Evolutionary conservation across 2,329 filamentous ascomycete species (phyloP).

Genomic region (Phialemonium atrogriseum): DNA sequence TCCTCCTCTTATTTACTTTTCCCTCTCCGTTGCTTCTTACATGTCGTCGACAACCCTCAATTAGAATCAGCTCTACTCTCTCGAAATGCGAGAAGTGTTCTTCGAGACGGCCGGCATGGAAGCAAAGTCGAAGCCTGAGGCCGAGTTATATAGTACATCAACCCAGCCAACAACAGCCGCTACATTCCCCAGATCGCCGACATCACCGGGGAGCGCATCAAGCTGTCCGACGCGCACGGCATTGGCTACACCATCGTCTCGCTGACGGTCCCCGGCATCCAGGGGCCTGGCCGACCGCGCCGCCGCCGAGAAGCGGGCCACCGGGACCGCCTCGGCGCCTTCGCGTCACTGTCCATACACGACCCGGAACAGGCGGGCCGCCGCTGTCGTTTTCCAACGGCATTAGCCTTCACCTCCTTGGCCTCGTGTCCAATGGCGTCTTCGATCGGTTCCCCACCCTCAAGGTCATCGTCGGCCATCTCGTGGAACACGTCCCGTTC

Average conservation of each 20-base stretch:
- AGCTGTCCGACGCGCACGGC: slow-evolving; percentile 35
- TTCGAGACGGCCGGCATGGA: too few relatives aligned
- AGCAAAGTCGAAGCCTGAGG: too few relatives aligned
- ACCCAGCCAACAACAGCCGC: too few relatives aligned
- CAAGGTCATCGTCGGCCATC: slow-evolving; percentile 37
- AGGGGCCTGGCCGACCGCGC: too few relatives aligned
- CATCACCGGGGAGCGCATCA: slow-evolving; percentile 29
- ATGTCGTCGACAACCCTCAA: too few relatives aligned
- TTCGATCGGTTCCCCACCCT: slow-evolving; percentile 38
- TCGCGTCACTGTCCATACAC: slow-evolving; percentile 44
- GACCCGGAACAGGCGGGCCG: slow-evolving; percentile 46
- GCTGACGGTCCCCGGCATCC: slow-evolving; percentile 39
- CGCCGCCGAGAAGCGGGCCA: slow-evolving; percentile 23
- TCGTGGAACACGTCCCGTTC: slow-evolving; percentile 41
- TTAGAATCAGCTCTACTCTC: too few relatives aligned
- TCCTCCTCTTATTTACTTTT: too few relatives aligned
- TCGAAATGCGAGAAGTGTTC: too few relatives aligned
- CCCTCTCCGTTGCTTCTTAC: too few relatives aligned
- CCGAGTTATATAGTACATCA: too few relatives aligned
- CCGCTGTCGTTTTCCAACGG: slow-evolving; percentile 51
- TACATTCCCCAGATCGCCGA: slow-evolving; percentile 47
- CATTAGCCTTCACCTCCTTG: slow-evolving; percentile 48
- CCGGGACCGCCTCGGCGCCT: slow-evolving; percentile 35
- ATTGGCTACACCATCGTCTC: slow-evolving; percentile 41
- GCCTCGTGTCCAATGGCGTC: slow-evolving; percentile 41